A percentile compares a stretch with the other conserved stretches of the same genome.
phyloP scores from a whole-genome alignment of 2,329 filamentous ascomycete species.

The Chrysoporthe deuterocubensis region DNA sequence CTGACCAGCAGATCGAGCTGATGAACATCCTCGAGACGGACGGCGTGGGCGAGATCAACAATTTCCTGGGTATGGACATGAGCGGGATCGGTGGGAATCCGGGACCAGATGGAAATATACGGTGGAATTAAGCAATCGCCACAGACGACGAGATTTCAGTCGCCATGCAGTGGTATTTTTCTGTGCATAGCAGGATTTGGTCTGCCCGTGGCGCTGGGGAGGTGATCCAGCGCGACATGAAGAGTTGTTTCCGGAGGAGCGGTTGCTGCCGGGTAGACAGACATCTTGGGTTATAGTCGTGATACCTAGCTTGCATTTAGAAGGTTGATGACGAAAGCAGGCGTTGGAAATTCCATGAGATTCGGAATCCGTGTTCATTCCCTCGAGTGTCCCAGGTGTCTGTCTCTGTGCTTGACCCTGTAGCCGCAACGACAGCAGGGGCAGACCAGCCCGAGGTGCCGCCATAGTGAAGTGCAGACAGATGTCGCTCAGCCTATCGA shows the following conservation, averaged over 20 bases:
- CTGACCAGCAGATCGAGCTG: slow-evolving; percentile 81
- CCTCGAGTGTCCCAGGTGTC: neutral
- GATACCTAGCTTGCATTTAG: neutral
- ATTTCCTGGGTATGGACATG: slow-evolving; percentile 55
- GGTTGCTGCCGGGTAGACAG: neutral
- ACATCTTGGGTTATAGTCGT: neutral
- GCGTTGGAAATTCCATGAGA: neutral
- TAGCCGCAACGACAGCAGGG: no score
- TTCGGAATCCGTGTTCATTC: no score
- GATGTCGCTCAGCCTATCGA: no score
- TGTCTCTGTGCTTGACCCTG: no score
- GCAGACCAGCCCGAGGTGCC: no score
- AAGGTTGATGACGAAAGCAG: neutral
- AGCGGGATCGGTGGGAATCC: slow-evolving; percentile 32
- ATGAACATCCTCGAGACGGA: slow-evolving; percentile 79
- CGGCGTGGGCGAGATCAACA: slow-evolving; percentile 65
- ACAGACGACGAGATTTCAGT: neutral
- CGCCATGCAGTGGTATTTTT: neutral
- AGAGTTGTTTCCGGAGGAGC: neutral
- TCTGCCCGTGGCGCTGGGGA: no score
- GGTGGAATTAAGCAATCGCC: slow-evolving; percentile 24
- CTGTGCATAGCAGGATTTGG: neutral
- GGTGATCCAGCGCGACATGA: neutral
- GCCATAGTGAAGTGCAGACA: no score
- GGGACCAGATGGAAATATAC: slow-evolving; percentile 25